Percentiles rank a stretch among this genome's conserved stretches.
phyloP scores from a whole-genome alignment of 768 basidiomycete genomes.

The Pulveroboletus sp. region DNA sequence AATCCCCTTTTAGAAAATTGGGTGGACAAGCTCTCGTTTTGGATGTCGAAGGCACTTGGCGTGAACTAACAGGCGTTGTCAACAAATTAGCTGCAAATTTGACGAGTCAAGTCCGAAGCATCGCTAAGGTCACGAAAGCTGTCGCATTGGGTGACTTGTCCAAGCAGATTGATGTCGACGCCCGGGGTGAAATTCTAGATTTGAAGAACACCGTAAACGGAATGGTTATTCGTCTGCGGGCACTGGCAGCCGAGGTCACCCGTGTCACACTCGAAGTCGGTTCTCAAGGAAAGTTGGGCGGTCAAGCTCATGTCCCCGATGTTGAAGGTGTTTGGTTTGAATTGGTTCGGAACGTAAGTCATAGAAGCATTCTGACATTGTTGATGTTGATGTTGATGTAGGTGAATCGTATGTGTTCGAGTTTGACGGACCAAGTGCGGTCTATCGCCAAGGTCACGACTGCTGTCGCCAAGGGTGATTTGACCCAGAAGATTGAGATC shows the following conservation, averaged over 20 bases:
- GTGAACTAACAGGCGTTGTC: slow-evolving; percentile 78
- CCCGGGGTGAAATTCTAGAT: slow-evolving; percentile 85
- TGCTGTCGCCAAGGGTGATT: slow-evolving; percentile 86
- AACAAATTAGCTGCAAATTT: slow-evolving; percentile 80
- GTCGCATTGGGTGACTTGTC: slow-evolving; percentile 88
- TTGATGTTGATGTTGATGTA: slow-evolving; percentile 22
- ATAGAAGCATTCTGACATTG: background rate
- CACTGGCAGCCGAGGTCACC: slow-evolving; percentile 79
- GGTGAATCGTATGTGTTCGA: slow-evolving; percentile 82
- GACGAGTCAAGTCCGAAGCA: slow-evolving; percentile 56
- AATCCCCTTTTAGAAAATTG: slow-evolving; percentile 49
- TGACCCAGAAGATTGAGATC: slow-evolving; percentile 92
- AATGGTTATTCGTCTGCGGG: slow-evolving; percentile 51
- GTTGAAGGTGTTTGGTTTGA: slow-evolving; percentile 93
- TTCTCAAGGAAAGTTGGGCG: slow-evolving; percentile 85
- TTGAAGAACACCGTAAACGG: slow-evolving; percentile 62
- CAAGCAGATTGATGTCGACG: slow-evolving; percentile 90
- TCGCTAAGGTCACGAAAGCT: slow-evolving; percentile 63
- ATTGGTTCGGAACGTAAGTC: slow-evolving; percentile 66
- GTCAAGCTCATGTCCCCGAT: slow-evolving; percentile 83
- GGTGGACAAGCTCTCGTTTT: slow-evolving; percentile 85
- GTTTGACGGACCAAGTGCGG: slow-evolving; percentile 77
- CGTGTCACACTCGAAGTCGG: slow-evolving; percentile 84
- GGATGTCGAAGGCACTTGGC: slow-evolving; percentile 91
- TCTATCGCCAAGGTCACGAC: slow-evolving; percentile 85